Conservation (phyloP, 1,284 basidiomycete species). For the Sanghuangporus weigelae region DNA sequence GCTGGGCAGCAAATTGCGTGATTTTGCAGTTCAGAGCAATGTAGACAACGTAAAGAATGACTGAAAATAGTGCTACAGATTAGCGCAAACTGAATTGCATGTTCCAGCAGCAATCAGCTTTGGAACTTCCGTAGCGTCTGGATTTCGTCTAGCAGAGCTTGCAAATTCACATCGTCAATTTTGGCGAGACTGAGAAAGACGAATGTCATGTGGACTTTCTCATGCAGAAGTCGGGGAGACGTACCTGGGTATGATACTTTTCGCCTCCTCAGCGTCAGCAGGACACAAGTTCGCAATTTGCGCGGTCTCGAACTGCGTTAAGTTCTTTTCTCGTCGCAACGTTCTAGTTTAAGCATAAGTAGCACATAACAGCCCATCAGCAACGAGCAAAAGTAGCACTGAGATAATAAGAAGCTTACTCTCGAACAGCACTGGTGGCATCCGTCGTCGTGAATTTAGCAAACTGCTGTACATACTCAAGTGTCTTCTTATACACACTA, state of each 20-base stretch:
- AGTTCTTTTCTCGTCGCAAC: slow-evolving; percentile 63
- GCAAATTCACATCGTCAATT: slow-evolving; percentile 81
- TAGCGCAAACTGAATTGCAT: no score
- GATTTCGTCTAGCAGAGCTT: slow-evolving; percentile 79
- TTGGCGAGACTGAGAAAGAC: slow-evolving; percentile 60
- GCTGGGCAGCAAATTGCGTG: no score
- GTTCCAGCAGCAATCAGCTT: slow-evolving; percentile 34
- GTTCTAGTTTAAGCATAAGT: slow-evolving; percentile 40
- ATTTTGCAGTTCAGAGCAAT: no score
- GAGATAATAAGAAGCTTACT: slow-evolving; percentile 46
- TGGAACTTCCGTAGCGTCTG: slow-evolving; percentile 89
- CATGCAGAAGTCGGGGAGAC: slow-evolving; percentile 13
- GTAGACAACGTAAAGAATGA: no score
- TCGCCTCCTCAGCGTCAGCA: slow-evolving; percentile 84
- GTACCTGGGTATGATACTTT: slow-evolving; percentile 85
- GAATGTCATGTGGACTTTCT: not conserved
- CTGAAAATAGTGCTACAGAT: no score
- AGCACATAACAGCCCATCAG: not conserved
- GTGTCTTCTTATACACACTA: slow-evolving; percentile 89
- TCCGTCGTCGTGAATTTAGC: slow-evolving; percentile 86
- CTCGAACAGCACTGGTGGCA: slow-evolving; percentile 82
- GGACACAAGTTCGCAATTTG: slow-evolving; percentile 91
- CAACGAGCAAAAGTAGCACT: not conserved
- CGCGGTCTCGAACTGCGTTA: slow-evolving; percentile 89
- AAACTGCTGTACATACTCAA: slow-evolving; percentile 89